Evolutionary conservation across 2,329 filamentous ascomycete genomes (phyloP), one percentile per base, ranked within the genome.

Genomic region (Niveomyces coronatus): DNA sequence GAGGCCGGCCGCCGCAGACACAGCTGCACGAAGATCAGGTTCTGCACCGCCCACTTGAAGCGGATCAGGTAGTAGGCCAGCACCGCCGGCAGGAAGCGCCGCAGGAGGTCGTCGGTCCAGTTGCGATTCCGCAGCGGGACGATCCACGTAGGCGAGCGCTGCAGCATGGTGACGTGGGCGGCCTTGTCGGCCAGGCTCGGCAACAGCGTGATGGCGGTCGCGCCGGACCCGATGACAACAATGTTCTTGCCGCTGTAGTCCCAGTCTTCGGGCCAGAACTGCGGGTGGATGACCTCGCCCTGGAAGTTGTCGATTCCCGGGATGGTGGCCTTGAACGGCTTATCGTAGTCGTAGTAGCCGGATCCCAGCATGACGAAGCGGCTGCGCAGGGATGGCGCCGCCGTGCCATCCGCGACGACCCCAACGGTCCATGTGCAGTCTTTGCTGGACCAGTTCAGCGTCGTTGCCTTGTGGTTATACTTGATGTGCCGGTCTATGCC

Each of bases 141-240:
- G 39, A 88, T 68, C 50, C 85, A 88, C 1, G 70, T 72, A 0
- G 86, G 86, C 31, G 78, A 85, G 40, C 86, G 76, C 60, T 93
- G 85, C 3, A 93, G 68, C 74, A 89, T 85, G 2, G 83, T 89
- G 19, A 87, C 76, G 11, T 73, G 70, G 5, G 60, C 61, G 5
- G 82, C 83, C 27, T 70, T 73, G 30, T 81, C 62, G 1, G 77
- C 74, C 31, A 93, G 60, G 32, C 68, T 72, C 1, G 85, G 86
- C 3, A 93, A 56, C 1, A 94, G 67, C 0, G 85, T 91, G 34
- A 89, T 62, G 6, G 85, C 81, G 0, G 86, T 93, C 3, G 85
- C 85, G 7, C 86, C 86, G 13, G 74, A 81, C 13, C 85, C 85
- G 44, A 91, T 74, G 41, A 89, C 67, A 30, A 85, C 70, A 16